These are phyloP conservation scores for Aspergillus sergii DNA, from an alignment of 2,329 filamentous ascomycete genomes.

Conservation along the genomic window DNA sequence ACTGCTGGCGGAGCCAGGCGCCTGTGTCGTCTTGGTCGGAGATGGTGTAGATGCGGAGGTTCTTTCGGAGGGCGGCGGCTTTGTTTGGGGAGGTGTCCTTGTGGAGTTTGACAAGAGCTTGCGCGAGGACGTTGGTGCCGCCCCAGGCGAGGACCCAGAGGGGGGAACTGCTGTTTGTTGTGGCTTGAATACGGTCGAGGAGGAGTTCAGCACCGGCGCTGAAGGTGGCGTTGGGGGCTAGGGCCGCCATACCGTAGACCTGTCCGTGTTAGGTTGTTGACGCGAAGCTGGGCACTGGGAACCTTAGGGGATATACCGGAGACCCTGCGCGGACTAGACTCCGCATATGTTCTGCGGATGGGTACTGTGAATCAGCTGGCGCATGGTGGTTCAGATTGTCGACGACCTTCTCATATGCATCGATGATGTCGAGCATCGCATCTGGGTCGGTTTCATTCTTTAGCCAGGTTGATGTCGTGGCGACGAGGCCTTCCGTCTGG, in stretches of 20 bases:
- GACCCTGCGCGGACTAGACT: conserved; percentile 44
- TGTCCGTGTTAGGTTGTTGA: neutral
- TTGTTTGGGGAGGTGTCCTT: conserved; percentile 27
- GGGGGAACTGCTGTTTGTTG: conserved; percentile 41
- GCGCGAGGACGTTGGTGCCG: conserved; percentile 56
- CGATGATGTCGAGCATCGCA: conserved; percentile 48
- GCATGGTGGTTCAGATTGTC: conserved; percentile 55
- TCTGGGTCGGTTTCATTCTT: conserved; percentile 44
- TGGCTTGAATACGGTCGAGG: conserved; percentile 38
- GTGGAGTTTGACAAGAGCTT: conserved; percentile 46
- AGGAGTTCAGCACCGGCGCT: conserved; percentile 51
- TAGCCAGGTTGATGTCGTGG: conserved; percentile 52
- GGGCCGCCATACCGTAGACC: conserved; percentile 40
- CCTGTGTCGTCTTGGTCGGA: conserved; percentile 63
- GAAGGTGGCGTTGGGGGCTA: conserved; percentile 35
- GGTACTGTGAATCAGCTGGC: conserved; percentile 48
- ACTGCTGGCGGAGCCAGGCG: conserved; percentile 57
- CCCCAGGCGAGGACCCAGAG: conserved; percentile 59
- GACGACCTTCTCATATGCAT: conserved; percentile 48
- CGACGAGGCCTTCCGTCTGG: conserved; percentile 50
- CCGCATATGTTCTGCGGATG: conserved; percentile 39
- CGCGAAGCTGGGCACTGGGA: too few species aligned
- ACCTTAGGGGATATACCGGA: conserved; percentile 31
- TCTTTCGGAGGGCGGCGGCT: conserved; percentile 40
- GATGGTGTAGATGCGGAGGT: conserved; percentile 58